Evolutionary conservation across 257 asterid genomes (phyloP), one percentile per base, ranked within the genome.

Genomic region (Scutellaria minor): DNA sequence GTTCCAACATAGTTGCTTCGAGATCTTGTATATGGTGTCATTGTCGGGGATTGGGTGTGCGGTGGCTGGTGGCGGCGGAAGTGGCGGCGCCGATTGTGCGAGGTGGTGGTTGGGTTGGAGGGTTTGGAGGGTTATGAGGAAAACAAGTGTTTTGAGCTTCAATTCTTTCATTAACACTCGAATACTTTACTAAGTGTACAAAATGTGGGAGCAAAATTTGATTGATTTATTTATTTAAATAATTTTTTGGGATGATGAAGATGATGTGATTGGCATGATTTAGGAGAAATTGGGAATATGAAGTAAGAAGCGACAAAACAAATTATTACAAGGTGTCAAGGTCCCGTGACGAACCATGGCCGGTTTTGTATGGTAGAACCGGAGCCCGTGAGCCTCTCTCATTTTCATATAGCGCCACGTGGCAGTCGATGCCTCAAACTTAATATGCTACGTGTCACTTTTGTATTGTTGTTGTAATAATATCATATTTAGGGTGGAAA

Each of bases 351-450:
- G 15, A 66, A 64, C 9, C 20, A 12, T 54, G 40, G 77, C 52
- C 27, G 55, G 35, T 52, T n/a, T 52, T 3, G 45, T 73, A 55
- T 64, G n/a, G 10, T 9, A 5, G 35, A 53, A 44, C 65, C 67
- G 45, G n/a, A 68, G 24, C 80, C 90, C 90, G 88, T 86, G 90
- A 86, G 70, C 88, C 72, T 35, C 61, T 65, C 64, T 79, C 68
- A 11, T 61, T 41, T 40, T 77, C 76, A 72, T 9, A 37, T 72
- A 41, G 53, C 54, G 53, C 69, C 60, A 12, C 58, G 44, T 68
- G 55, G 66, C 61, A 2, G 24, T 8, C 20, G 41, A 31, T 54
- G 31, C 14, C 12, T 72, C 31, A 40, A 40, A 41, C 8, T 24
- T 35, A 14, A 35, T 56, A 10, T 59, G 14, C 20, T 12, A 35